Base-by-base conservation (phyloP, 805 yeast species). In the Candida qinlingensis region DNA sequence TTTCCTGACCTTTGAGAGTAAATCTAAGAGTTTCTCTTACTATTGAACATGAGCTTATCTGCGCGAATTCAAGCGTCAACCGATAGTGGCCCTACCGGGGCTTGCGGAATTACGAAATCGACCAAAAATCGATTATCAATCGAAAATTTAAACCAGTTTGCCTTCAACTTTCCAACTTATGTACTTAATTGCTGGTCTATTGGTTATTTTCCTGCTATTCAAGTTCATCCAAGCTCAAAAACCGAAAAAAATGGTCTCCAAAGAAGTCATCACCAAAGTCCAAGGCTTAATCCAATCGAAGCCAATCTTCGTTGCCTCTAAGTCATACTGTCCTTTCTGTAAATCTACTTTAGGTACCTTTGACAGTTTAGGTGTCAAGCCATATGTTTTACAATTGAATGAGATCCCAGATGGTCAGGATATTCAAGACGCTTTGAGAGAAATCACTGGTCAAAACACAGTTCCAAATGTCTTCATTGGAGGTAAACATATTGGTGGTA, bases 401-500 rank as follows among this genome's bases (percentile, higher is more conserved):
- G 54, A 80, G 74, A 71, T 71, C 50, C 76, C 69, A n/a, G 91
- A 89, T 52, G 97, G 97, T 49, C 69, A 72, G 42, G 91, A 83
- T 33, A 79, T 90, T 57, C 97, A 91, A 72, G 83, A 72, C 44
- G 95, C 95, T 56, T 75, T 92, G 52, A 67, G 65, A 46, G 80
- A 85, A 64, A 68, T 89, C 51, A 87, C 96, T 37, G 94, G 96
- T 51, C 98, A 92, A 75, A 78, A 82, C 57, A 89, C 97, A 37
- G 98, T 92, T 53, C 99, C 99, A 54, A 90, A 86, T 66, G 78
- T 92, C 58, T 92, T 85, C 72, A 89, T 92, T 66, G 82, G 76
- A 42, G 97, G 96, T 52, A 77, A 91, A 70, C 97, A 90, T 74
- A 81, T 92, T 62, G 99, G 99, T 52, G 99, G 99, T 53, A 88